A percentile compares a stretch with the other conserved stretches of the same genome.
phyloP scores from a whole-genome alignment of 306 rosid species.

The Lotus japonicus region DNA sequence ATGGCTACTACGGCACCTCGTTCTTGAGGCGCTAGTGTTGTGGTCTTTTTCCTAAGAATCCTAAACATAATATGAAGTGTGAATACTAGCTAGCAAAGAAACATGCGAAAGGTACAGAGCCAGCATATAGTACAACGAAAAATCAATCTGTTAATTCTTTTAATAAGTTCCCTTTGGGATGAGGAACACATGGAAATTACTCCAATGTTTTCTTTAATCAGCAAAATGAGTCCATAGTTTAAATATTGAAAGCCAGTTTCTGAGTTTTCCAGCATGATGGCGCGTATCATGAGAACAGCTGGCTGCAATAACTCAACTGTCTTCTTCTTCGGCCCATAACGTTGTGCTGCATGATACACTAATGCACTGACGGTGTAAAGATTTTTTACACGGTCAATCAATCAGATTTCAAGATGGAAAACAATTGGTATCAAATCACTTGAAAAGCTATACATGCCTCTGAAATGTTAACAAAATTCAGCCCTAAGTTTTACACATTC shows the following conservation, averaged over 20 bases:
- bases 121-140: slow-evolving; percentile 37
- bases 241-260: slow-evolving; percentile 21
- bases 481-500: neutral
- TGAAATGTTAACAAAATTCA: slow-evolving; percentile 8
- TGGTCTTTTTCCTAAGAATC: too few species aligned
- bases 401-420: neutral
- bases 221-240: too few species aligned
- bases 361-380: too few species aligned
- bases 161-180: slow-evolving; percentile 4
- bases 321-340: slow-evolving; percentile 14
- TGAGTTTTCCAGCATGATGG: slow-evolving; percentile 17
- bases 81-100: slow-evolving; percentile 23
- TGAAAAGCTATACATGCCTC: neutral
- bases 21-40: too few species aligned
- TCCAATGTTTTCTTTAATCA: too few species aligned
- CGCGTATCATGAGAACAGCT: slow-evolving; percentile 26
- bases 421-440: neutral
- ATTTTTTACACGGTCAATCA: too few species aligned
- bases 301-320: slow-evolving; percentile 2
- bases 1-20: too few species aligned
- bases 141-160: slow-evolving; percentile 34
- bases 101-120: slow-evolving; percentile 26
- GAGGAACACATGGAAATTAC: slow-evolving; percentile 30
- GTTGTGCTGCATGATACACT: neutral
- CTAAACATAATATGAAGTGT: slow-evolving; percentile 14